phyloP scores from a whole-genome alignment of 2,329 filamentous ascomycete genomes.

The Biscogniauxia sp. region DNA sequence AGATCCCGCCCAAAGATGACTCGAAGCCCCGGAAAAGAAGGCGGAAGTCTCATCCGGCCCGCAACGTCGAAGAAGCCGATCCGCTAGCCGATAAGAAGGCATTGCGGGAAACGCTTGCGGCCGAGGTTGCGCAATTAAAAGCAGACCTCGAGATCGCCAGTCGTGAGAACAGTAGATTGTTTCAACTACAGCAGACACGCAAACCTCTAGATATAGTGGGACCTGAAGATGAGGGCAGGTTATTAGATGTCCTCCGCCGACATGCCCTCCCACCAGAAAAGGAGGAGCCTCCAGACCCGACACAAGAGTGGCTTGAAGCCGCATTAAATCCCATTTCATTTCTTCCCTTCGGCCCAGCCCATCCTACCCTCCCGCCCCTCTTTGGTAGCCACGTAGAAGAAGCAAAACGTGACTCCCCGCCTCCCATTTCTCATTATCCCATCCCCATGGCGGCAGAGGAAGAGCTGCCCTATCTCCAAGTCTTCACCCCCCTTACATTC shows the following conservation, averaged over 20 bases:
- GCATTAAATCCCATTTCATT: conserved; percentile 52
- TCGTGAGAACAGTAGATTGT: conserved; percentile 57
- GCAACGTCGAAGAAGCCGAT: conserved; percentile 41
- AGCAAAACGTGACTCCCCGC: conserved; percentile 32
- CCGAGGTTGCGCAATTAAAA: conserved; percentile 55
- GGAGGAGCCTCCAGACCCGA: conserved; percentile 28
- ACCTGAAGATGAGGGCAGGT: conserved; percentile 34
- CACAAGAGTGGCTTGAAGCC: conserved; percentile 45
- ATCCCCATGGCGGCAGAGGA: conserved; percentile 60
- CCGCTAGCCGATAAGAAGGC: conserved; percentile 49
- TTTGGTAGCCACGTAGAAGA: conserved; percentile 18
- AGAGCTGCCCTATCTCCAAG: conserved; percentile 65
- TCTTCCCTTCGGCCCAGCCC: conserved; percentile 47
- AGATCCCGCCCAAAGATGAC: conserved; percentile 13
- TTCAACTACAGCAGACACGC: conserved; percentile 39
- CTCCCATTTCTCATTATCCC: conserved; percentile 63
- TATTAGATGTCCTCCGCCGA: conserved; percentile 42
- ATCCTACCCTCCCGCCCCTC: conserved; percentile 26
- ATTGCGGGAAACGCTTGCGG: conserved; percentile 50
- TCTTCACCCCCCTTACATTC: conserved; percentile 68
- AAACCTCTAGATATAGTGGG: conserved; percentile 24
- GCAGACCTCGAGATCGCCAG: conserved; percentile 56
- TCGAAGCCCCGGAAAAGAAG: conserved; percentile 16
- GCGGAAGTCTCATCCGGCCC: conserved; percentile 36
- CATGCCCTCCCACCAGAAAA: conserved; percentile 40